Evolutionary conservation across 2,329 filamentous ascomycete genomes (phyloP).

Genomic region (Aspergillus nomiae): DNA sequence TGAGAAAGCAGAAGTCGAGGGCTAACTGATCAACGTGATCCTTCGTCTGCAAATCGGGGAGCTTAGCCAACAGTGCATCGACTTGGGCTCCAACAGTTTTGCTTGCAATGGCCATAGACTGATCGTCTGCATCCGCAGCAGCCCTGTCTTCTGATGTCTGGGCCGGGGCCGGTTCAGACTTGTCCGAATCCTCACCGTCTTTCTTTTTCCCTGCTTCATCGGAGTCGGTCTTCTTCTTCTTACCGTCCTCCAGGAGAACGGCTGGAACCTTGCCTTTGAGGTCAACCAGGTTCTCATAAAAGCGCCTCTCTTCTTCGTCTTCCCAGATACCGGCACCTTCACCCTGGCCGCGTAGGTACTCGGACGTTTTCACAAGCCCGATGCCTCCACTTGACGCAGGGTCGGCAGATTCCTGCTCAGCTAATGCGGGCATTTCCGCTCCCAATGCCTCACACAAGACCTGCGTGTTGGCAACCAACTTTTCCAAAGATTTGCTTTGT

Average conservation of each 20-base stretch:
- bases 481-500: slow-evolving; percentile 87
- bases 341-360: slow-evolving; percentile 85
- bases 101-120: slow-evolving; percentile 92
- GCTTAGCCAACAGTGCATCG: slow-evolving; percentile 79
- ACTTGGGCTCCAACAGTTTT: slow-evolving; percentile 98
- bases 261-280: slow-evolving; percentile 93
- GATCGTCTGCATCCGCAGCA: slow-evolving; percentile 67
- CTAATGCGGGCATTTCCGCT: slow-evolving; percentile 89
- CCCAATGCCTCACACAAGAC: slow-evolving; percentile 85
- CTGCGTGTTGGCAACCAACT: slow-evolving; percentile 85
- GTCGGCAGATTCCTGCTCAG: slow-evolving; percentile 74
- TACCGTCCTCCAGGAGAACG: slow-evolving; percentile 88
- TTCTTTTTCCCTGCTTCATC: slow-evolving; percentile 85
- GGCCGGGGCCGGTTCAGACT: slow-evolving; percentile 39
- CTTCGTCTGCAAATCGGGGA: slow-evolving; percentile 91
- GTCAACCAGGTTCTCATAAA: slow-evolving; percentile 96
- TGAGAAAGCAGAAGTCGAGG: slow-evolving; percentile 96
- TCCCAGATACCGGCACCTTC: slow-evolving; percentile 97
- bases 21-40: slow-evolving; percentile 90
- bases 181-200: slow-evolving; percentile 53
- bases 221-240: slow-evolving; percentile 84
- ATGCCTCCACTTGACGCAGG: slow-evolving; percentile 73
- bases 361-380: slow-evolving; percentile 88
- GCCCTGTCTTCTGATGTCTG: slow-evolving; percentile 54
- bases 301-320: slow-evolving; percentile 95